Evolutionary conservation across 2,329 filamentous ascomycete species (phyloP).

Genomic region (Fusarium palustre): DNA sequence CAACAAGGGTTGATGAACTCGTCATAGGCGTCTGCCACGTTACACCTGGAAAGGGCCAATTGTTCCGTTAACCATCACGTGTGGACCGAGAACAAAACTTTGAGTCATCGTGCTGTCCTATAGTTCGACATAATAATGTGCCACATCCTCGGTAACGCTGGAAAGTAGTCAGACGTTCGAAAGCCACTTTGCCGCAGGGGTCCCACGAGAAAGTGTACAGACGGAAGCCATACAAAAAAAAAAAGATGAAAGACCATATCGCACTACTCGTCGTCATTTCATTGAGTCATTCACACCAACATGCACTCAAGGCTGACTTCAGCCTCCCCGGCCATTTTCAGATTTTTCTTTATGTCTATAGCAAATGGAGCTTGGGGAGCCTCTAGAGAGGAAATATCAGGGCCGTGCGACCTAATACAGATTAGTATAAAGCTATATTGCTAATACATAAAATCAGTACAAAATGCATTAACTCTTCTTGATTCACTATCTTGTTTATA

Average conservation of each 20-base stretch:
- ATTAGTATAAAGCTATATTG: too few relatives aligned
- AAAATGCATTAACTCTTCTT: fast-evolving
- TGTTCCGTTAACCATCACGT: fast-evolving
- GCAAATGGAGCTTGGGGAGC: too few relatives aligned
- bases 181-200: not conserved
- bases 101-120: fast-evolving
- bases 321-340: too few relatives aligned
- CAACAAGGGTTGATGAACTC: too few relatives aligned
- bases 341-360: too few relatives aligned
- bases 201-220: not conserved
- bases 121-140: fast-evolving
- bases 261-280: not conserved
- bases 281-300: too few relatives aligned
- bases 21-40: not conserved
- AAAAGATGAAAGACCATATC: not conserved
- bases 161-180: not conserved
- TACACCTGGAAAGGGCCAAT: not conserved
- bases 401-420: too few relatives aligned
- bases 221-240: not conserved
- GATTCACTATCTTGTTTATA: not conserved
- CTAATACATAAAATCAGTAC: fast-evolving
- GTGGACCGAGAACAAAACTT: not conserved
- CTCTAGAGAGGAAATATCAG: too few relatives aligned
- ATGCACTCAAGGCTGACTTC: too few relatives aligned
- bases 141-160: not conserved